Evolutionary conservation across 176 grass and related monocot genomes (phyloP), one percentile per base, ranked within the genome.

Genomic region (Oryza meyeriana): DNA sequence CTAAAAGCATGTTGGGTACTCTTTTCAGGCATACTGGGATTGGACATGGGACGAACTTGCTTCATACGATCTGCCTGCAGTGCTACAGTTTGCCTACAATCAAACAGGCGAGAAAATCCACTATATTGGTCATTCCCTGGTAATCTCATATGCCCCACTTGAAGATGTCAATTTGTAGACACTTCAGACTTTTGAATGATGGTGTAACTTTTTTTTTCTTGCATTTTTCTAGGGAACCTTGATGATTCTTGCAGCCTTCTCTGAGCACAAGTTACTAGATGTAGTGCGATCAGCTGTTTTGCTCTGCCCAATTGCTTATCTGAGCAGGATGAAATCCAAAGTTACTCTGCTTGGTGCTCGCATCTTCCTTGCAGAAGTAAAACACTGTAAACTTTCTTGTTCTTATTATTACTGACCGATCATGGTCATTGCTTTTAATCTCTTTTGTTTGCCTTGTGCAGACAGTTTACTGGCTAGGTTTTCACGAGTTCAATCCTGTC

Each of bases 41-140:
- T 92, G 83, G 84, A 35, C 90, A 38, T 92, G 79, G 79, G 90
- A 92, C 47, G 27, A 89, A 75, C 71, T 89, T 66, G 83, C 79
- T 80, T 84, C 44, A 4, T 86, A 87, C 72, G 90, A 92, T 86
- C 90, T 92, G 44, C 87, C 90, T 72, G 87, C 87, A 6, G 36
- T 79, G 44, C 63, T 89, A 83, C 64, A 89, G 44, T 89, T 84
- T 77, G 71, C 89, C 8, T 87, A 84, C 27, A 32, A 85, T 28
- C 20, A 84, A 41, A 84, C 84, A 58, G 87, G 87, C 67, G 29
- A 87, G 81, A 89, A 66, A 75, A 35, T 92, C 58, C 90, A 92
- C 76, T 92, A 89, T 68, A 29, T 89, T 1, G 84, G 90, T 30
- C 87, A 92, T 61, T 92, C 90, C 47, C 76, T 87, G 79, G 90